Base-by-base conservation (phyloP, 768 basidiomycete species). In the Lactifluus echinatus region DNA sequence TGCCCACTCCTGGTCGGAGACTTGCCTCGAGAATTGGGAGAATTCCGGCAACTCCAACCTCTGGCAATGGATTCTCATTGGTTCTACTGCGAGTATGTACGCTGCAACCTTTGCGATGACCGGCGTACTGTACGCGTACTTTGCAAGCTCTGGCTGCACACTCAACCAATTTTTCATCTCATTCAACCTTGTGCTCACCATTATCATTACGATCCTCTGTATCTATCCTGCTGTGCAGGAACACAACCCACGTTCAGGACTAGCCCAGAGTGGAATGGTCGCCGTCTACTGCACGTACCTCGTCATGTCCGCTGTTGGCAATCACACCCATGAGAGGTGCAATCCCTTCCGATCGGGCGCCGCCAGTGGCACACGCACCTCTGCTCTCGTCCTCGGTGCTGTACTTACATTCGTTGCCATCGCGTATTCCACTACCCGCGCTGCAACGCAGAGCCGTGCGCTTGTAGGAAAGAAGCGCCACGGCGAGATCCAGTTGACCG, bases 141-240 rank as follows among this genome's bases (percentile, higher is more conserved):
- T 99, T 70, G 85, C 91, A 8, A 80, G 84, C 36, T 80, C 84
- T 3, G 89, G 83, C 14, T 98, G 96, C 72, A 84, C 82, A 0
- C 79, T 93, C 62, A 99, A 99, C 70, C 89, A 84, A n/a, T 89
- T 96, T 76, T 94, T 98, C 78, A 94, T 99, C 70, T 89, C 91
- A 0, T 84, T 90, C 78, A 99, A 99, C 70, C 81, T 97, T 36
- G 79, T 84, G 7, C 75, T 94, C 36, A 85, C 84, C 64, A 68
- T 93, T 67, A 61, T 92, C 66, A 82, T 89, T 68, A 93, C 93
- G 12, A 73, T 90, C 62, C 65, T 93, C 64, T 91, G 87, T 63
- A 75, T 99, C 54, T 83, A 91, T 61, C 94, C 92, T 8, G 74
- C 79, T 6, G 81, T 98, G 4, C 96, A 99, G 66, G 93, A 93